Evolutionary conservation across 2,329 filamentous ascomycete species (phyloP).

Genomic region (Nemania sp.): DNA sequence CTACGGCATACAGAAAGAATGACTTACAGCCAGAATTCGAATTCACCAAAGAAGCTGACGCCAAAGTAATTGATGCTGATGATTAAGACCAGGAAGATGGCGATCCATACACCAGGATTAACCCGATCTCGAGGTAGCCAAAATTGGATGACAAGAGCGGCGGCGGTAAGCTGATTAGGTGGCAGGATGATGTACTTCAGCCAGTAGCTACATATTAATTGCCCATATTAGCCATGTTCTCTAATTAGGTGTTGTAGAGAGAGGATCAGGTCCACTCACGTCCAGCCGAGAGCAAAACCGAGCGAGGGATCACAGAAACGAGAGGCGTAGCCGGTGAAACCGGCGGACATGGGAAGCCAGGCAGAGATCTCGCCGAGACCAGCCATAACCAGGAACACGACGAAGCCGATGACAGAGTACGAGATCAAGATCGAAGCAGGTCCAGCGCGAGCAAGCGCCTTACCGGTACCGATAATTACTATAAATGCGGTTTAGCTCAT

Average conservation of each 20-base stretch:
- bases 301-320: constrained; percentile 80
- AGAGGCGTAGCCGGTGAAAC: constrained; percentile 80
- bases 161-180: constrained; percentile 82
- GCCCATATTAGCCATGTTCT: constrained; percentile 25
- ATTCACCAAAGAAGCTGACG: constrained; percentile 69
- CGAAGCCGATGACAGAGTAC: constrained; percentile 68
- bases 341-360: constrained; percentile 76
- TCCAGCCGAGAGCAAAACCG: constrained; percentile 77
- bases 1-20: not conserved
- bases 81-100: constrained; percentile 67
- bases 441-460: constrained; percentile 55
- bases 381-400: constrained; percentile 82
- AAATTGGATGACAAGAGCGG: constrained; percentile 76
- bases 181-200: constrained; percentile 85
- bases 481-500: constrained; percentile 1
- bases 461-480: constrained; percentile 69
- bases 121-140: constrained; percentile 69
- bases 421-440: constrained; percentile 73
- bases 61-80: constrained; percentile 70
- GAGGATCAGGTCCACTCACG: constrained; percentile 47
- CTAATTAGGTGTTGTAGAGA: not conserved
- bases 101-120: constrained; percentile 80
- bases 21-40: constrained; percentile 58
- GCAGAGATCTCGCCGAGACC: constrained; percentile 83
- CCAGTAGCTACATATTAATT: constrained; percentile 52